Base-by-base conservation (phyloP, 2,329 filamentous ascomycete genomes). In the Ophiostoma fasciatum region DNA sequence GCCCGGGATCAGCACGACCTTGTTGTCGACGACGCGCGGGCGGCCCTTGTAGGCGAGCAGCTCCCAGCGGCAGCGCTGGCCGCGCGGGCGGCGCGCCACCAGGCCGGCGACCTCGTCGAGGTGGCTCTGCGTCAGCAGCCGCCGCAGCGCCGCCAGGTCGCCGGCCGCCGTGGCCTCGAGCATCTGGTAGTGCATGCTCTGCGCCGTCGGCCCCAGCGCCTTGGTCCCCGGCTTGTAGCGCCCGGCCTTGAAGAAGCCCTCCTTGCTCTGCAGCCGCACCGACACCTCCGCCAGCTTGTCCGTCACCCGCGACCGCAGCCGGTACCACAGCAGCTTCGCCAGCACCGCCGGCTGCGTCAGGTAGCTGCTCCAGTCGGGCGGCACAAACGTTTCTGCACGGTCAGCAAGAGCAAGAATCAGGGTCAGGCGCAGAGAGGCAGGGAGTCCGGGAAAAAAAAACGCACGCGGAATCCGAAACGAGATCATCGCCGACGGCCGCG, bases 161-260 rank as follows among this genome's bases (percentile, higher is more conserved):
- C 71, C 73, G 3, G 56, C 54, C 7, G 78, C 77, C 33, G 79
- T 66, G 5, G 69, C 69, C 39, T 64, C 62, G 46, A 74, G 71
- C 62, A 82, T 70, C 44, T 68, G 57, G 35, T 59, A 57, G 53
- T 82, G 75, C 48, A 80, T 58, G 15, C 60, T 63, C 46, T 69
- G 64, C 22, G 74, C 77, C 1, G 64, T 62, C 2, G 71, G 64
- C 8, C 61, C 52, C 31, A 71, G 57, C 35, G 53, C 49, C 17
- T 53, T 45, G 12, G 59, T 59, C 19, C 54, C 46, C 19, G 64
- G 49, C 47, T 63, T 60, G 49, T 64, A 63, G n/a, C 46, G 49
- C 11, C 63, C 62, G 15, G 54, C 55, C 22, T 52, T 54, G 35
- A 61, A 52, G 45, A 61, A 52, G 38, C 44, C 48, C 18, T 59